phyloP scores from a whole-genome alignment of 768 basidiomycete species.

The Flagelloscypha sp. region DNA sequence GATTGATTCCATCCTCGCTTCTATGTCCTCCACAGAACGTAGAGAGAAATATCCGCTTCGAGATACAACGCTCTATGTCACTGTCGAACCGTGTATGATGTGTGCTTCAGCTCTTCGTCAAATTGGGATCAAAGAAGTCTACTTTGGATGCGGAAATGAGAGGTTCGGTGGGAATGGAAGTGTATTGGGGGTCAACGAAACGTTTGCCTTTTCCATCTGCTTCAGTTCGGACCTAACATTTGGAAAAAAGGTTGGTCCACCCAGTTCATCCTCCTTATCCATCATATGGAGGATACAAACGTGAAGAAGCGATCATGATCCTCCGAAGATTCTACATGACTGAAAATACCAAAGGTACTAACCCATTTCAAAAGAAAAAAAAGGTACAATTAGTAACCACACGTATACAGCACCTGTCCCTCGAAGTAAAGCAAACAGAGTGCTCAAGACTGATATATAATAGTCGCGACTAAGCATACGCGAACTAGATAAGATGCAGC shows the following conservation, averaged over 20 bases:
- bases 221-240: constrained; percentile 1
- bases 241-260: constrained; percentile 48
- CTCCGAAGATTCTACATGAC: constrained; percentile 86
- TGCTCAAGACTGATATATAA: constrained; percentile 75
- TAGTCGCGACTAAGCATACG: not conserved
- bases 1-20: constrained; percentile 76
- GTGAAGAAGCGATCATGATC: constrained; percentile 83
- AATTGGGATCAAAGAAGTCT: constrained; percentile 82
- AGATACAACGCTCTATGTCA: constrained; percentile 86
- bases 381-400: constrained; percentile 9
- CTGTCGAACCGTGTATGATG: constrained; percentile 99
- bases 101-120: constrained; percentile 94
- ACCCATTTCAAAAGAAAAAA: constrained; percentile 5
- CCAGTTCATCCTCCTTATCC: constrained; percentile 67
- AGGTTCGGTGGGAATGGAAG: constrained; percentile 96
- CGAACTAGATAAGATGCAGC: constrained; percentile 1
- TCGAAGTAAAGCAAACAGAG: constrained; percentile 76
- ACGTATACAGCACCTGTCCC: constrained; percentile 69
- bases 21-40: constrained; percentile 47
- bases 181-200: constrained; percentile 78
- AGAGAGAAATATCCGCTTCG: constrained; percentile 54
- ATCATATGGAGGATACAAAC: constrained; percentile 66
- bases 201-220: constrained; percentile 33
- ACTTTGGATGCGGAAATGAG: constrained; percentile 92
- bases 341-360: constrained; percentile 80